Base-by-base conservation (phyloP, 2,329 filamentous ascomycete species). In the Paraphoma chrysanthemicola region DNA sequence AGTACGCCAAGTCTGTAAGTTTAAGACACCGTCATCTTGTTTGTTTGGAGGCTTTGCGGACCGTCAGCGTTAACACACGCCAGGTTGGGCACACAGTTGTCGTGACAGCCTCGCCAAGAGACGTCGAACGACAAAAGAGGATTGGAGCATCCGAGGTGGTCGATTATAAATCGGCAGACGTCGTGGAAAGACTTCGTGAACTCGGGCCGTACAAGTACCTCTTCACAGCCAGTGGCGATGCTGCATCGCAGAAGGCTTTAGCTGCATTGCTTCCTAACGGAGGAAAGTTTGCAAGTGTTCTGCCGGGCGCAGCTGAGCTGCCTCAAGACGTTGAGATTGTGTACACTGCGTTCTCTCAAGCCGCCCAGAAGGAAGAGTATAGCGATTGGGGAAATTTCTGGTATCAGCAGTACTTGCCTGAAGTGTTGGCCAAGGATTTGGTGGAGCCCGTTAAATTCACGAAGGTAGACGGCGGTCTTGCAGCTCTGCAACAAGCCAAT, bases 1-100 rank as follows among this genome's bases (percentile, higher is more conserved):
- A 71, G 45, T 71, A 64, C 45, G 68, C 69, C 6, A 68, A 66
- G 41, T 61, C 56, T 46, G 68, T 68, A 46, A 56, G 64, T 49
- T 14, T 16, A n/a, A 29, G 30, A 7, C 17, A 39, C 16, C 38
- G 11, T 17, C 44, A 62, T 41, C 18, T 29, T 10, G 30, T 16
- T n/a, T 30, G 17, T 48, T 28, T 14, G 14, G 11, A n/a, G 16
- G 7, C 41, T n/a, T 12, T 11, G 6, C 29, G 10, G n/a, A 2
- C 39, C 31, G 18, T 55, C 39, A 44, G 38, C 29, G 49, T 57
- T 58, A 62, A 66, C 57, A 55, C 29, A 59, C 51, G 53, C 57
- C 59, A 71, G 67, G 66, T 66, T 57, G 64, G 69, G 51, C 48
- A 70, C 60, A 63, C 60, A 48, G 56, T 72, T 48, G 53, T 69